These are phyloP conservation scores for Dothiorella sarmentorum DNA, from an alignment of 2,329 filamentous ascomycete genomes.

Conservation along the genomic window DNA sequence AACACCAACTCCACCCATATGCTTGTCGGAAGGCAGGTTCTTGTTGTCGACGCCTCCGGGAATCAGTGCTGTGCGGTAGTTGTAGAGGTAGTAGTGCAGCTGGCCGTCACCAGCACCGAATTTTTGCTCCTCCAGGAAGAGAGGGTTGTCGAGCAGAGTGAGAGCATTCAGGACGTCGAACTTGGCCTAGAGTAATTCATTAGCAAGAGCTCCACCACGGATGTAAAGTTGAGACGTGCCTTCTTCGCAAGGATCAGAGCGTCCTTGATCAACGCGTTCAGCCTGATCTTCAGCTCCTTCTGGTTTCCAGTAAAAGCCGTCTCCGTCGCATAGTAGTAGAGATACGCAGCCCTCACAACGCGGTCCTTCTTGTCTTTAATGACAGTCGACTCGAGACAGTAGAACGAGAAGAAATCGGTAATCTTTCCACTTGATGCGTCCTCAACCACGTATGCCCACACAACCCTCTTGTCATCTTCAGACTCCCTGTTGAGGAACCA, in stretches of 20 bases:
- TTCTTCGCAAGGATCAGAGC: conserved; percentile 84
- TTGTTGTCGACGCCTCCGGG: conserved; percentile 76
- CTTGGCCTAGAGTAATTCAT: conserved; percentile 48
- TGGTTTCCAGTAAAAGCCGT: conserved; percentile 27
- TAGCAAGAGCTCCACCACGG: neutral
- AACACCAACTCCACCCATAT: conserved; percentile 82
- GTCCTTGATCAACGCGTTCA: conserved; percentile 79
- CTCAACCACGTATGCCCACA: conserved; percentile 90
- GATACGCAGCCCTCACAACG: conserved; percentile 82
- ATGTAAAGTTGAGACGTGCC: conserved; percentile 35
- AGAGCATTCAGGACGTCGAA: conserved; percentile 98
- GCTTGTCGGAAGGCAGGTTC: conserved; percentile 73
- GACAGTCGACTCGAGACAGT: conserved; percentile 87
- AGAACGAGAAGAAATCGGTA: conserved; percentile 97
- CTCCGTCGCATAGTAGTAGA: conserved; percentile 85
- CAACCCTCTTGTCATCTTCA: conserved; percentile 62
- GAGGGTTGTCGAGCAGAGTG: conserved; percentile 85
- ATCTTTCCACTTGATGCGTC: conserved; percentile 69
- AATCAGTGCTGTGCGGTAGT: conserved; percentile 86
- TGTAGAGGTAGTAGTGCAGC: conserved; percentile 96
- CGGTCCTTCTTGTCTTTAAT: conserved; percentile 68
- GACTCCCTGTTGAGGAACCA: conserved; percentile 77
- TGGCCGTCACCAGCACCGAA: conserved; percentile 93
- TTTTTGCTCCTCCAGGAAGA: conserved; percentile 91
- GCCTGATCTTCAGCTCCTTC: conserved; percentile 67